These are phyloP conservation scores for Neolentinus lepideus DNA, from an alignment of 1,284 basidiomycete genomes.

Conservation along the genomic window DNA sequence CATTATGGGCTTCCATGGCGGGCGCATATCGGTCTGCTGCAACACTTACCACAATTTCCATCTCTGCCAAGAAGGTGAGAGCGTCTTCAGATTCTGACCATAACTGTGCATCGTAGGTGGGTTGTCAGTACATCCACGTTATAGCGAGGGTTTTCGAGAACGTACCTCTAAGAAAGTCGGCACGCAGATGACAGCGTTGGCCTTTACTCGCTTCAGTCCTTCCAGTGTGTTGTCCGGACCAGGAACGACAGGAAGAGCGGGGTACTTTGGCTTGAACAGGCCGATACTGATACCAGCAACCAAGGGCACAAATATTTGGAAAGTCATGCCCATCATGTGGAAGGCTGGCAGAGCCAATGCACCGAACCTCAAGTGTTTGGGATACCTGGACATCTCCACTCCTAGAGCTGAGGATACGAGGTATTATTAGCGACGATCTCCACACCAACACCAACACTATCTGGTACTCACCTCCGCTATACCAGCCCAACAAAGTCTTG, in stretches of 20 bases:
- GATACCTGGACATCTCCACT: too few relatives aligned
- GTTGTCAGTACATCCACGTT: not conserved
- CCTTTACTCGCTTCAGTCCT: slow-evolving; percentile 4
- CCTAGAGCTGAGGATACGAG: too few relatives aligned
- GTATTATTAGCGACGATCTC: too few relatives aligned
- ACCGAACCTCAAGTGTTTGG: slow-evolving; percentile 3
- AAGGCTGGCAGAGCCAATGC: slow-evolving; percentile 12
- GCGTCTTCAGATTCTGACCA: not conserved
- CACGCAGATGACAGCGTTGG: slow-evolving; percentile 8
- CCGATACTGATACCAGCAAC: slow-evolving; percentile 6
- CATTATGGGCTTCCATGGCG: not conserved
- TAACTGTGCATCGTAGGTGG: not conserved
- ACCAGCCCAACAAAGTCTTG: not conserved
- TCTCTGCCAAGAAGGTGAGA: not conserved
- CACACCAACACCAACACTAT: too few relatives aligned
- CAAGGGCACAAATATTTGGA: slow-evolving; percentile 11
- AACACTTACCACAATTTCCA: not conserved
- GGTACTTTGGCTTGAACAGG: slow-evolving; percentile 11
- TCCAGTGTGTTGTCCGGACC: slow-evolving; percentile 12
- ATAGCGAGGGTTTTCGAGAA: not conserved
- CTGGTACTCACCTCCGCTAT: too few relatives aligned
- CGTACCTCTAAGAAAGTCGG: slow-evolving; percentile 16
- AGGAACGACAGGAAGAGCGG: slow-evolving; percentile 8
- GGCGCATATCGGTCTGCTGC: not conserved
- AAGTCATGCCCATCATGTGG: slow-evolving; percentile 11